Base-by-base conservation (phyloP, 495 filamentous ascomycete species). In the Staphylotrichum tortipilum region DNA sequence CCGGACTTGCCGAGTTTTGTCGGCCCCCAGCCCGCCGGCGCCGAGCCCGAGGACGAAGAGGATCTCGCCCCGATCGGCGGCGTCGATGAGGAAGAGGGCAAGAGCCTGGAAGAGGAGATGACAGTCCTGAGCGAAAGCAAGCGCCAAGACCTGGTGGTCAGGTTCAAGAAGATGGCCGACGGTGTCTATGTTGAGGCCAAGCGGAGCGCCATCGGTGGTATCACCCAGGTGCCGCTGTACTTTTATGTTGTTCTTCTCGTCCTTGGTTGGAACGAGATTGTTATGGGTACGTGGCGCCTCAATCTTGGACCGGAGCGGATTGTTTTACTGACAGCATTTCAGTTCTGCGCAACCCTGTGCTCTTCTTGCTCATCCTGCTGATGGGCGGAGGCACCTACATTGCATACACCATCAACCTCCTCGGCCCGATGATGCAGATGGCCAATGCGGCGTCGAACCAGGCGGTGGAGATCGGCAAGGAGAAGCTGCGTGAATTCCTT, bases 101-200 rank as follows among this genome's bases (percentile, higher is more conserved):
- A 88, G 79, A 91, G 83, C 50, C 71, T 95, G 31, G 89, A 94
- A 58, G 92, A 96, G 64, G 92, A 96, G 67, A 92, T 89, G 82
- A 89, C 86, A n/a, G 78, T 98, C 9, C 74, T 98, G 26, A 82
- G 81, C 52, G 92, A 97, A 62, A 75, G 79, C 33, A 96, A 96
- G 59, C 77, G 82, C 47, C 83, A 89, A 60, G 92, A 97, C 66
- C 76, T 97, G 47, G 84, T 86, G 11, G 83, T 89, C n/a, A 77
- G 92, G 53, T 98, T 98, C 72, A 95, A 94, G 76, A 95, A 96
- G 73, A 88, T 86, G 53, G 92, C 92, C 14, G 92, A 98, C 62
- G 92, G 89, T 0, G 89, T 98, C 3, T 98, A 91, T 55, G 89
- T 98, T 34, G 92, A 98, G 67, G 92, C 92, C 28, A 97, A 96